Base-by-base conservation (phyloP, 192 early-diverging fungal species). In the Borealophlyctis nickersoniae region DNA sequence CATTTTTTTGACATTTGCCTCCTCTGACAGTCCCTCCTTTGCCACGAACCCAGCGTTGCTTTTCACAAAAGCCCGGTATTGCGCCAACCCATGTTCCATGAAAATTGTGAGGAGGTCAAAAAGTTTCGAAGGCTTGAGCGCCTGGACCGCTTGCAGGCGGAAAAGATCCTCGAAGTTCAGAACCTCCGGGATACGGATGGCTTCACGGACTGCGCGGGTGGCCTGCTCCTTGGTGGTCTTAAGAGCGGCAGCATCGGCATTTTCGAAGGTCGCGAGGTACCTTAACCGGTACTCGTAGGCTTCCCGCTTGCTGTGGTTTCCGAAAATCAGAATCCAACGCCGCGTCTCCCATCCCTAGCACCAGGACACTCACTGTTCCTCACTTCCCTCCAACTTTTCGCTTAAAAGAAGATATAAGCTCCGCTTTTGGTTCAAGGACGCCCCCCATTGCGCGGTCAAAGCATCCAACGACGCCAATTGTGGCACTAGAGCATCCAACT, bases 111-210 rank as follows among this genome's bases (percentile, higher is more conserved):
- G 70, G 29, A 96, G 84, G 49, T 84, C 85, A 61, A 87, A 86
- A 56, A 91, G 79, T 31, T 69, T 71, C n/a, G 61, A 58, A 24
- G 66, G 19, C 31, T 69, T 82, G 50, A 93, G 74, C 2, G 76
- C 61, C 70, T 83, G 81, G 23, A 94, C 76, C 26, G 88, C 80
- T 24, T 63, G 66, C 49, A 92, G 82, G 52, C 81, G 73, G 67
- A 81, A 74, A 69, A 96, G 71, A 33, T 87, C 86, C 60, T 92
- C 88, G 73, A 94, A 88, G 61, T 86, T 84, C 67, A 90, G 89
- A 50, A 91, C 85, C 27, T 81, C 75, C 4, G 85, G 78, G 32
- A 89, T 75, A 30, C 78, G 63, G 63, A 91, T 74, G 54, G 89
- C 86, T 36, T 81, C 67, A 58, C 78, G 76, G 39, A 98, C 80